Evolutionary conservation across 345 rosid genomes (phyloP), one percentile per base, ranked within the genome.

Genomic region (Salix brachista): DNA sequence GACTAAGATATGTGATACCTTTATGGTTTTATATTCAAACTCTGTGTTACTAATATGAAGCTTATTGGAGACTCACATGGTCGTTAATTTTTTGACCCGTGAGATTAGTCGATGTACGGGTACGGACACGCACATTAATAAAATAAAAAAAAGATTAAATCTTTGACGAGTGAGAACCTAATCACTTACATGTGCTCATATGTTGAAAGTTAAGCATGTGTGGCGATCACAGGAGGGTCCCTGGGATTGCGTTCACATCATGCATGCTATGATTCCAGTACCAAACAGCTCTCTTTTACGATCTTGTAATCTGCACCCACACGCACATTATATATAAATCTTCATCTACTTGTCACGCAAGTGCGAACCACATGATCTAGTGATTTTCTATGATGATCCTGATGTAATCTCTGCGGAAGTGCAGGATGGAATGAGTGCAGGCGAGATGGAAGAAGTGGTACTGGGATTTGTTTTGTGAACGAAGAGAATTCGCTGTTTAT

Each of bases 111-210:
- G 32, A 30, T 30, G 32, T 30, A 30, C 4, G 3, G 4, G 5
- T 32, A 32, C 0, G 0, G 5, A 32, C 0, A 32, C 5, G 34
- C 34, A 32, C 0, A 32, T 32, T 32, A 4, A 32, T 32, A 32
- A 32, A 32, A 32, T 30, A 3, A 54, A 54, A 21, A 8, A n/a
- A 0, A n/a, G 5, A n/a, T 56, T 54, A 44, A 25, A 69, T 14
- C 56, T 41, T 28, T n/a, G 26, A 25, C 26, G 72, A 42, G 56
- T 46, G 46, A 42, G 44, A 41, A 0, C 56, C 26, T 8, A 11
- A 26, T 32, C 26, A 18, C 64, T 56, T 71, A 6, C 76, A 61
- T 73, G 76, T 41, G 60, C 58, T 42, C 56, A 42, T 25, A 62
- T 17, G 68, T 61, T 19, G 37, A 26, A 62, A 44, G 76, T 30